Evolutionary conservation across 345 rosid species (phyloP), one percentile per base, ranked within the genome.

Genomic region (Firmiana major): DNA sequence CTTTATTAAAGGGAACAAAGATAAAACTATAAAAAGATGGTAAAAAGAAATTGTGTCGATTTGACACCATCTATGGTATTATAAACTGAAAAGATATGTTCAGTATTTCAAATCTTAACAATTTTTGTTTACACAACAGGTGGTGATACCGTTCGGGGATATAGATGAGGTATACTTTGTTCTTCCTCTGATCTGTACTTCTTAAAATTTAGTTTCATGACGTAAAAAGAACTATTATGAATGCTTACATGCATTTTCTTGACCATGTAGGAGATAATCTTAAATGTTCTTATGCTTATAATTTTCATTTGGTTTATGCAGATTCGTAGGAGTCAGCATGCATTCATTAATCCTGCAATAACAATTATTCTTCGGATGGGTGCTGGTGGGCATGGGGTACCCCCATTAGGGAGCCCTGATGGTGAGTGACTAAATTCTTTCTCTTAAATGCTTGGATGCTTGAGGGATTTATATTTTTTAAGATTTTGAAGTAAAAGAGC

Each of bases 301-400:
- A 4, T 46, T 17, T 55, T 31, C 12, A 66, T 49, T 78, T 63
- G 68, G 57, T 76, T 81, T 71, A 62, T 76, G 69, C 83, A 96
- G 98, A 93, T 94, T 76, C 90, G 92, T 48, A 90, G 95, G 86
- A 94, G 97, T 85, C 98, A 94, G 80, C 98, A 94, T 83, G 98
- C 98, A 70, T 78, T 91, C 80, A 94, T 94, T 76, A 94, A 94
- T 87, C 98, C 98, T 82, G 88, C 98, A 31, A 86, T 91, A 80
- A 93, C 98, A 77, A 90, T 93, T 78, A 89, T 90, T 83, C 94
- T 94, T 54, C 97, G 91, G 76, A 87, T 90, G 93, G 98, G 98
- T 71, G 97, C 98, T 77, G 98, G 98, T 82, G 98, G 98, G 72
- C 98, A 91, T 85, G 98, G 98, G 77, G 98, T 94, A 74, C 98